Conservation (phyloP, 768 basidiomycete species). For the Crassisporium funariophilum region DNA sequence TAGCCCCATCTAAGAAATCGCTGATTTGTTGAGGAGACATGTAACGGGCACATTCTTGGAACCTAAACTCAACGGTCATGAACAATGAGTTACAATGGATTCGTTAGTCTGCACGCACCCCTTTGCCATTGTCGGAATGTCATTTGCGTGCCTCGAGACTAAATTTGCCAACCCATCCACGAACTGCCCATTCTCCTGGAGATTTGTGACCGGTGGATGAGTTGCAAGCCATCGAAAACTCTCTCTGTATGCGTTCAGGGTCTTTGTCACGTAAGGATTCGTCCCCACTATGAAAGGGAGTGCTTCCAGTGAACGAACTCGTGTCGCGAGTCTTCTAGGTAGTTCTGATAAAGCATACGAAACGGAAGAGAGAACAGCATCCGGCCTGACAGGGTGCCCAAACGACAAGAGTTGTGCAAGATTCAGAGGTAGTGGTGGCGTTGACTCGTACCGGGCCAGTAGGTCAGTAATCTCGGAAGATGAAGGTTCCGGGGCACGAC, state of each 20-base stretch:
- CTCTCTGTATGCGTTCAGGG: conserved; percentile 65
- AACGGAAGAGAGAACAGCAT: conserved; percentile 75
- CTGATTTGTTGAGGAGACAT: conserved; percentile 81
- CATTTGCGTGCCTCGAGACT: conserved; percentile 79
- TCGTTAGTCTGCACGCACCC: too few species aligned
- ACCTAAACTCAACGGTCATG: conserved; percentile 50
- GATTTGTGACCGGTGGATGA: conserved; percentile 62
- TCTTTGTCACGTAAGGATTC: conserved; percentile 81
- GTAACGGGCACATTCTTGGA: conserved; percentile 84
- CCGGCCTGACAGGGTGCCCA: conserved; percentile 69
- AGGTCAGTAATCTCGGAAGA: conserved; percentile 58
- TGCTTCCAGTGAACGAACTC: conserved; percentile 71
- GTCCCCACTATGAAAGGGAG: conserved; percentile 89
- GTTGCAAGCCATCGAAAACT: conserved; percentile 73
- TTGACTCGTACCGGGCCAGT: conserved; percentile 62
- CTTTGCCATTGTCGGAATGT: conserved; percentile 90
- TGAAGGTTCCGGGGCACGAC: conserved; percentile 46
- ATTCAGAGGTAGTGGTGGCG: conserved; percentile 68
- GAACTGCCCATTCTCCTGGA: conserved; percentile 72
- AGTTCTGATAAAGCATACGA: conserved; percentile 75
- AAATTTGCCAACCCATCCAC: conserved; percentile 67
- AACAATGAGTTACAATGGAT: too few species aligned
- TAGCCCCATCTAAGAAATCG: conserved; percentile 80
- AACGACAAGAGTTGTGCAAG: conserved; percentile 75
- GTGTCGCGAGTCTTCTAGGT: conserved; percentile 73